Base-by-base conservation (phyloP, 305 asterid species). In the Fraxinus angustifolia region DNA sequence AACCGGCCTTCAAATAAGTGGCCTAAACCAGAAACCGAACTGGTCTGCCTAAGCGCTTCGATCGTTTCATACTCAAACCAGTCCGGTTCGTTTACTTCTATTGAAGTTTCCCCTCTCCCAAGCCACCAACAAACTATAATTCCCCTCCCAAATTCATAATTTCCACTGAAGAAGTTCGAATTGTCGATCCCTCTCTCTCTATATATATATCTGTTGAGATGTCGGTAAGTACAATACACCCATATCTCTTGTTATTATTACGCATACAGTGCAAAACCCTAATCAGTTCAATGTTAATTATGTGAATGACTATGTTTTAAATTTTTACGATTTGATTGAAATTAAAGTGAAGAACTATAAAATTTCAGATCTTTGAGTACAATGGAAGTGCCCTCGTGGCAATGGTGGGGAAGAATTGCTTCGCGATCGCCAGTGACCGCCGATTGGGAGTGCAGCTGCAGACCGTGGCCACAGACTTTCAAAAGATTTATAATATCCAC, bases 311-410 rank as follows among this genome's bases (percentile, higher is more conserved):
- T 67, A 11, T 10, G 14, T 45, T 75, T 34, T 0, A 6, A 53
- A 33, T 77, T 73, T 60, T 30, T 14, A 31, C 33, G 72, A 72
- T 58, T 79, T 73, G 58, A 34, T 67, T 77, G 82, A 42, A 38
- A 75, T 77, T 58, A 50, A 67, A 50, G 21, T 50, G 60, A 50
- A 50, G 19, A 14, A 14, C 68, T 58, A 6, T n/a, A 38, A 73
- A 36, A 36, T 36, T 86, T 33, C 92, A 95, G 99, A 95, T 95
- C 88, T 94, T 95, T 58, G 98, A 95, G 91, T 95, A 95, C 83
- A 95, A 95, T 89, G 99, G 99, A 79, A 95, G 99, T 82, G 99
- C 97, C 73, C 72, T 95, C 73, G 99, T 94, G 82, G 99, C 98
- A 5, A 93, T 95, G 99, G 99, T 95, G 70, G 99, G 99, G 62